Conservation (phyloP, 352 stramenopile genomes). For the Blastocystis sp. region DNA sequence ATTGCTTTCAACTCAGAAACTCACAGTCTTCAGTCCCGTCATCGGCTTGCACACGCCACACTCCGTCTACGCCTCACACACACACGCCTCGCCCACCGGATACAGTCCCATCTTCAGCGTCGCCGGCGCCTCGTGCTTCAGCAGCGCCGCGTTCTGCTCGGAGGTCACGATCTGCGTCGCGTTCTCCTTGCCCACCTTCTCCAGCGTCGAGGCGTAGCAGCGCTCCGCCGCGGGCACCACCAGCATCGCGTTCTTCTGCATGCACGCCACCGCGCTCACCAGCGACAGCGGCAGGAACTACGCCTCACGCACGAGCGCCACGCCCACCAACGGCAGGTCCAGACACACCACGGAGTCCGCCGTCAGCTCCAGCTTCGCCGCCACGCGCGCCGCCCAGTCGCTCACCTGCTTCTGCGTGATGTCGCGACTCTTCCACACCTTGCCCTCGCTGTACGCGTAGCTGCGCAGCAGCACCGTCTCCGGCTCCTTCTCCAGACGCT, state of each 20-base stretch:
- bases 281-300: slow-evolving; percentile 28
- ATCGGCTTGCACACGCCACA: slow-evolving; percentile 57
- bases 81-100: background rate
- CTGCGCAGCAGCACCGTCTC: slow-evolving; percentile 25
- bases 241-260: slow-evolving; percentile 42
- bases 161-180: slow-evolving; percentile 2
- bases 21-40: slow-evolving; percentile 13
- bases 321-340: slow-evolving; percentile 19
- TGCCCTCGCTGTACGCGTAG: slow-evolving; percentile 42
- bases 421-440: slow-evolving; percentile 30
- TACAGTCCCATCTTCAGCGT: slow-evolving; percentile 52
- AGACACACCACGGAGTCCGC: slow-evolving; percentile 20
- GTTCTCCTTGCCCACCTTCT: slow-evolving; percentile 13
- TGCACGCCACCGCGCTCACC: slow-evolving; percentile 15
- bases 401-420: slow-evolving; percentile 46
- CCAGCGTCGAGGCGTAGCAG: background rate
- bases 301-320: background rate
- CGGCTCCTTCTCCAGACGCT: slow-evolving; percentile 22
- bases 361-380: slow-evolving; percentile 14
- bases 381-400: background rate
- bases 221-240: background rate
- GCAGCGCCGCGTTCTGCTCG: background rate
- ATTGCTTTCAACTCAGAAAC: slow-evolving; percentile 51
- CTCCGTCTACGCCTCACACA: slow-evolving; percentile 35
- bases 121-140: background rate